These are phyloP conservation scores for Alternaria novae-zelandiae DNA, from an alignment of 2,329 filamentous ascomycete genomes.

Conservation along the genomic window DNA sequence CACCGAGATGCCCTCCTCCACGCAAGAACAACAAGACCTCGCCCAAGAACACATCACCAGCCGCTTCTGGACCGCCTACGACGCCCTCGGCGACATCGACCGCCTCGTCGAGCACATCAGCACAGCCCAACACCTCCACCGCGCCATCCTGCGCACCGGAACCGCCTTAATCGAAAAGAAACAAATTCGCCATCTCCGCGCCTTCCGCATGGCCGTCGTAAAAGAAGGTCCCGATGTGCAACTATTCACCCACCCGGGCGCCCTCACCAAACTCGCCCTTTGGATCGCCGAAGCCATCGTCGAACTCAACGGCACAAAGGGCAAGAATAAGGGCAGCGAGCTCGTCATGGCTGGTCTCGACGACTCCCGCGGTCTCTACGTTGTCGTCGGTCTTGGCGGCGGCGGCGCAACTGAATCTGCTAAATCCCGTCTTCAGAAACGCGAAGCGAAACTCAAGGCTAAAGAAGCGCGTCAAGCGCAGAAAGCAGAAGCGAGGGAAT, in stretches of 20 bases:
- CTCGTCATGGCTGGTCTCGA: constrained; percentile 90
- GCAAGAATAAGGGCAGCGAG: constrained; percentile 75
- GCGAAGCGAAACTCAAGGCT: constrained; percentile 67
- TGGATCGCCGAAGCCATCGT: constrained; percentile 94
- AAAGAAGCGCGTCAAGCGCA: constrained; percentile 55
- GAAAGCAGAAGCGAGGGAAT: constrained; percentile 67
- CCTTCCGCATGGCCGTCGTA: constrained; percentile 94
- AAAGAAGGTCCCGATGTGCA: constrained; percentile 90
- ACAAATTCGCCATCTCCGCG: constrained; percentile 88
- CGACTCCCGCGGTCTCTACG: constrained; percentile 83
- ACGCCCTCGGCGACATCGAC: constrained; percentile 65
- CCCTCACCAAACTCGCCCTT: constrained; percentile 88
- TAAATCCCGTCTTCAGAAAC: constrained; percentile 68
- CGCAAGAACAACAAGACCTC: constrained; percentile 33
- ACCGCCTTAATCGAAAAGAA: constrained; percentile 90
- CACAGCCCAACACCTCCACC: constrained; percentile 86
- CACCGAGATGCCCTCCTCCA: constrained; percentile 27
- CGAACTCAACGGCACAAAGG: constrained; percentile 79
- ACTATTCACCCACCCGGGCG: constrained; percentile 92
- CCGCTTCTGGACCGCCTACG: constrained; percentile 66
- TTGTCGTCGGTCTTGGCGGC: constrained; percentile 91
- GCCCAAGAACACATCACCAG: constrained; percentile 55
- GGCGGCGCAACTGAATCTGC: constrained; percentile 72
- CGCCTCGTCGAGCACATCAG: constrained; percentile 77
- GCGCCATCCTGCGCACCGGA: constrained; percentile 91